phyloP scores from a whole-genome alignment of 805 yeast genomes.

The Ogataea siamensis region DNA sequence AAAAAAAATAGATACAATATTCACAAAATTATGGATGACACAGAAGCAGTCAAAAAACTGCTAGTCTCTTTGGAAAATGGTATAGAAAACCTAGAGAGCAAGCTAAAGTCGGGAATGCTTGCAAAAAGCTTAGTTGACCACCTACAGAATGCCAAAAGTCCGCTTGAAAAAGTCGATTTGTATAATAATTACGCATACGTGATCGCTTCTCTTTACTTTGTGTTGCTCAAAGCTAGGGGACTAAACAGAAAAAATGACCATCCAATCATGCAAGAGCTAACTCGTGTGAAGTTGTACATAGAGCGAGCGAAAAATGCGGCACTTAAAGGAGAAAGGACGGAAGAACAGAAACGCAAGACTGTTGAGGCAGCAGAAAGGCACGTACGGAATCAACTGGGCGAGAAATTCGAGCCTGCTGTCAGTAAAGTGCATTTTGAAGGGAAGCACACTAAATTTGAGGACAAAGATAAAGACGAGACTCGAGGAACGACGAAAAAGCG shows the following conservation, averaged over 20 bases:
- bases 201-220: slow-evolving; percentile 54
- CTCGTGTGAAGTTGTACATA: slow-evolving; percentile 67
- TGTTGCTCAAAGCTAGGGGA: slow-evolving; percentile 60
- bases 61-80: slow-evolving; percentile 39
- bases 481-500: slow-evolving; percentile 3
- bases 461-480: slow-evolving; percentile 10
- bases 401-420: slow-evolving; percentile 44
- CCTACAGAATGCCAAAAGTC: slow-evolving; percentile 15
- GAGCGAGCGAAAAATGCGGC: slow-evolving; percentile 47
- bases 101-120: slow-evolving; percentile 36
- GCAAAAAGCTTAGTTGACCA: slow-evolving; percentile 41
- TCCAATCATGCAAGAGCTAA: slow-evolving; percentile 65
- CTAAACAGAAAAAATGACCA: slow-evolving; percentile 50
- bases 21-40: slow-evolving; percentile 42
- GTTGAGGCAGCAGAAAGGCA: slow-evolving; percentile 45
- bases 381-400: slow-evolving; percentile 25
- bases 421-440: slow-evolving; percentile 52
- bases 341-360: slow-evolving; percentile 20
- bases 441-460: slow-evolving; percentile 48
- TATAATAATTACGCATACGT: slow-evolving; percentile 46
- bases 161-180: slow-evolving; percentile 33
- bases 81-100: slow-evolving; percentile 35
- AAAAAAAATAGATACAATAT: too few relatives aligned
- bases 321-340: slow-evolving; percentile 27
- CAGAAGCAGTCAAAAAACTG: slow-evolving; percentile 41